A percentile compares a stretch with the other conserved stretches of the same genome.
Evolutionary conservation across 2,329 filamentous ascomycete species (phyloP).

Genomic region (Penicillium expansum): DNA sequence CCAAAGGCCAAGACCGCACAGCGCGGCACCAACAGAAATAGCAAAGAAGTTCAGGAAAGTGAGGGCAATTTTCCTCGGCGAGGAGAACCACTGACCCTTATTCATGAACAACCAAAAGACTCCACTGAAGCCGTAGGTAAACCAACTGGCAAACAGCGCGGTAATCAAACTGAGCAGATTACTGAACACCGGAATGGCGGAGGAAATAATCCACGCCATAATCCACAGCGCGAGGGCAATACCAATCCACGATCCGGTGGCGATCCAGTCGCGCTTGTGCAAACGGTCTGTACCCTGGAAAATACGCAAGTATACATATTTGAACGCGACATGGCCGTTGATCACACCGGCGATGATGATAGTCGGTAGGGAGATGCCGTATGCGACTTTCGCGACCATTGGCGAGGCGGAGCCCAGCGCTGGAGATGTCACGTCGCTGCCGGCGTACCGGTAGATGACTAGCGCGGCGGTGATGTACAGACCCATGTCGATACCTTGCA

Average conservation of each 20-base stretch:
- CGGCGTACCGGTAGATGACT: constrained; percentile 67
- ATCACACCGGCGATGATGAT: constrained; percentile 71
- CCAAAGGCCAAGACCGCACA: constrained; percentile 37
- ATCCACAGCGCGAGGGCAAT: constrained; percentile 58
- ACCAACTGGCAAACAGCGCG: constrained; percentile 66
- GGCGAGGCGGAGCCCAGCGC: constrained; percentile 62
- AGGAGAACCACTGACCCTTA: constrained; percentile 31
- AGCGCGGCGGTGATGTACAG: constrained; percentile 66
- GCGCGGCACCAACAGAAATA: constrained; percentile 21
- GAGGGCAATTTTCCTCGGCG: constrained; percentile 30
- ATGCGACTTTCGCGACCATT: constrained; percentile 62
- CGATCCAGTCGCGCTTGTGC: constrained; percentile 50
- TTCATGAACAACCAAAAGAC: constrained; percentile 42
- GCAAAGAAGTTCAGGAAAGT: constrained; percentile 27
- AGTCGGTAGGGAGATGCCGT: constrained; percentile 66
- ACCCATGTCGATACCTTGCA: constrained; percentile 58
- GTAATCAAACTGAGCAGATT: constrained; percentile 63
- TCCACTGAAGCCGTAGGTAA: constrained; percentile 50
- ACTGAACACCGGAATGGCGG: constrained; percentile 68
- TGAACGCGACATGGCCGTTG: constrained; percentile 64
- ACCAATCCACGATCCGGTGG: constrained; percentile 57
- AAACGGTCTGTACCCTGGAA: constrained; percentile 60
- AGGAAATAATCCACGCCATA: constrained; percentile 65
- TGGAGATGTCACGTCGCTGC: constrained; percentile 60
- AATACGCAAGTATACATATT: constrained; percentile 63